These are phyloP conservation scores for Syncephalastrum contaminatum DNA, from an alignment of 371 early-diverging fungal genomes.

Conservation along the genomic window DNA sequence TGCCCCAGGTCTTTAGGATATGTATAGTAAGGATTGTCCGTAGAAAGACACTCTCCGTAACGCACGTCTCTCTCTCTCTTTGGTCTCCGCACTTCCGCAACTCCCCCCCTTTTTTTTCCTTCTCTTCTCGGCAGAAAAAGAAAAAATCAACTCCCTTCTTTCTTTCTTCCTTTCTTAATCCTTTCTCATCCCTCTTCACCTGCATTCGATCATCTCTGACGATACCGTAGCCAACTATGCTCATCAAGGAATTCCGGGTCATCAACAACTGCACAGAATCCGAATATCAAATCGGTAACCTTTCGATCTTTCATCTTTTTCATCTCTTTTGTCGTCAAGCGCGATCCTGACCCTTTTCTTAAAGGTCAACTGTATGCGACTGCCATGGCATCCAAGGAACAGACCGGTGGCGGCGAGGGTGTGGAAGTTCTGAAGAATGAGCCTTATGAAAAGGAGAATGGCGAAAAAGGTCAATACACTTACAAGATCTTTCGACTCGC, in stretches of 20 bases:
- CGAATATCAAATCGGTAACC: slow-evolving; percentile 63
- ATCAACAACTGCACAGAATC: slow-evolving; percentile 68
- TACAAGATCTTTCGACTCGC: slow-evolving; percentile 70
- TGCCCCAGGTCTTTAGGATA: no score
- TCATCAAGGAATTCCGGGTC: slow-evolving; percentile 71
- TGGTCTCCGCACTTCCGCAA: no score
- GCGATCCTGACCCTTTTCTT: not conserved
- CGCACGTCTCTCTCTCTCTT: no score
- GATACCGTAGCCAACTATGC: slow-evolving; percentile 25
- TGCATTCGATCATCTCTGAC: no score
- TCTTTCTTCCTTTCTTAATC: no score
- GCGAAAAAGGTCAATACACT: slow-evolving; percentile 75
- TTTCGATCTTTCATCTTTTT: not conserved
- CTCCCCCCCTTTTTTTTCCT: no score
- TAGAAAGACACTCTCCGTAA: no score
- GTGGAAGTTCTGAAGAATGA: slow-evolving; percentile 44
- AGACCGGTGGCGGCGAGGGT: slow-evolving; percentile 67
- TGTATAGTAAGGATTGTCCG: no score
- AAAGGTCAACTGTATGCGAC: slow-evolving; percentile 71
- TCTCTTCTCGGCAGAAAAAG: no score
- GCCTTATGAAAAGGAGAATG: slow-evolving; percentile 50
- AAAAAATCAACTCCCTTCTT: no score
- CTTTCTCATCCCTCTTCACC: no score
- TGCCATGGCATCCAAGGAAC: slow-evolving; percentile 71
- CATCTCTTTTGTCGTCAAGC: not conserved